These are phyloP conservation scores for Xylogone sp. DNA, from an alignment of 2,329 filamentous ascomycete genomes.

Conservation along the genomic window DNA sequence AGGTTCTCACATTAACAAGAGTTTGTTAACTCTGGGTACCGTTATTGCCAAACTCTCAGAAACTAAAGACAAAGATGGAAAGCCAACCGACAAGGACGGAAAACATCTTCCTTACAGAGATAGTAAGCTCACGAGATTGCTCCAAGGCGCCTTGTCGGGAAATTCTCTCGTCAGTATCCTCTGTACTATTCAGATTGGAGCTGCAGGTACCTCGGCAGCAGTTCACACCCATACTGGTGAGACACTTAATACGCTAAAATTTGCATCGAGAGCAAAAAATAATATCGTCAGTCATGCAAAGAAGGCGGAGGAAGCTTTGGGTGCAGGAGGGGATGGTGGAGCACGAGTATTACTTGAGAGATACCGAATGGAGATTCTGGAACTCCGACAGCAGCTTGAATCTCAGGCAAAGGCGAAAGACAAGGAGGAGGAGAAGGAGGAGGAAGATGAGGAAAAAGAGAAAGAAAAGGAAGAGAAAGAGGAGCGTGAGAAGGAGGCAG, in stretches of 20 bases:
- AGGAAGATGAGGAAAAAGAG: slow-evolving; percentile 73
- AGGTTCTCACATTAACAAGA: slow-evolving; percentile 98
- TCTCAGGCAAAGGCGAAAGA: slow-evolving; percentile 69
- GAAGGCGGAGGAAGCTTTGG: slow-evolving; percentile 84
- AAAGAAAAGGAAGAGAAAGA: slow-evolving; percentile 80
- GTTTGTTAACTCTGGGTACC: slow-evolving; percentile 87
- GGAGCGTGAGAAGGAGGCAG: slow-evolving; percentile 72
- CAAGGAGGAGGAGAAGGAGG: slow-evolving; percentile 65
- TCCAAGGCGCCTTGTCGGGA: slow-evolving; percentile 89
- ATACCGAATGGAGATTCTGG: slow-evolving; percentile 88
- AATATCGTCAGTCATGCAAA: slow-evolving; percentile 97
- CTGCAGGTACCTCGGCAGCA: slow-evolving; percentile 65
- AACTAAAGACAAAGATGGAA: slow-evolving; percentile 76
- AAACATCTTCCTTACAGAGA: slow-evolving; percentile 96
- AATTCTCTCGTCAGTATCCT: slow-evolving; percentile 95
- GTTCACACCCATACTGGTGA: slow-evolving; percentile 76
- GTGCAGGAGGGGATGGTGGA: slow-evolving; percentile 75
- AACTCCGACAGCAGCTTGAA: slow-evolving; percentile 77
- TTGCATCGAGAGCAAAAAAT: slow-evolving; percentile 94
- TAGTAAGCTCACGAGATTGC: slow-evolving; percentile 89
- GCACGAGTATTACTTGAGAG: slow-evolving; percentile 85
- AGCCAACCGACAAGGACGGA: slow-evolving; percentile 71
- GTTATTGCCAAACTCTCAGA: slow-evolving; percentile 93
- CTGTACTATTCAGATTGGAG: slow-evolving; percentile 91
- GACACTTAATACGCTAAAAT: slow-evolving; percentile 94